A percentile compares a stretch with the other conserved stretches of the same genome.
Conservation (phyloP, 805 yeast genomes). For the Candida caryicola region DNA sequence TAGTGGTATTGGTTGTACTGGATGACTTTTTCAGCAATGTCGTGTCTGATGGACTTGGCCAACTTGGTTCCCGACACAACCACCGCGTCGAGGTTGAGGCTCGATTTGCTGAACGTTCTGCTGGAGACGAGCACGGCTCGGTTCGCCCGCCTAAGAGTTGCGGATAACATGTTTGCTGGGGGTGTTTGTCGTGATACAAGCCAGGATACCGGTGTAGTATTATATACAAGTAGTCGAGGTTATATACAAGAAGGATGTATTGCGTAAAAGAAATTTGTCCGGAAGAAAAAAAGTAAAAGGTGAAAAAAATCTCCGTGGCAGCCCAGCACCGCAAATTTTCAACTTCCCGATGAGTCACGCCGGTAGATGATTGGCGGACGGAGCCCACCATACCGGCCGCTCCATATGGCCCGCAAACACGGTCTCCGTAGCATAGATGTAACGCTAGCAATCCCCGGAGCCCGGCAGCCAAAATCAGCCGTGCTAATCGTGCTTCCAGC, state of each 20-base stretch:
- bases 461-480: too few relatives aligned
- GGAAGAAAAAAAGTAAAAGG: neutral
- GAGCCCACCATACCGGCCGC: too few relatives aligned
- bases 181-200: neutral
- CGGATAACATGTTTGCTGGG: neutral
- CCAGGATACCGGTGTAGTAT: neutral
- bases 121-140: conserved; percentile 1
- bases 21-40: conserved; percentile 40
- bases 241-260: neutral
- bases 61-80: conserved; percentile 43
- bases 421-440: too few relatives aligned
- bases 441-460: too few relatives aligned
- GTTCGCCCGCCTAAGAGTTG: neutral
- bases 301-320: neutral
- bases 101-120: conserved; percentile 8
- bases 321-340: conserved; percentile 1
- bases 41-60: conserved; percentile 35
- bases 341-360: conserved; percentile 5
- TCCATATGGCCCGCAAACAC: too few relatives aligned
- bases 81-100: conserved; percentile 27
- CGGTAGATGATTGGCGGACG: too few relatives aligned
- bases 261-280: neutral
- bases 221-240: neutral
- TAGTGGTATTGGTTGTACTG: conserved; percentile 32
- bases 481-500: neutral